Evolutionary conservation across 139 green algal genomes (phyloP).

Genomic region (Picochlorum sp.): DNA sequence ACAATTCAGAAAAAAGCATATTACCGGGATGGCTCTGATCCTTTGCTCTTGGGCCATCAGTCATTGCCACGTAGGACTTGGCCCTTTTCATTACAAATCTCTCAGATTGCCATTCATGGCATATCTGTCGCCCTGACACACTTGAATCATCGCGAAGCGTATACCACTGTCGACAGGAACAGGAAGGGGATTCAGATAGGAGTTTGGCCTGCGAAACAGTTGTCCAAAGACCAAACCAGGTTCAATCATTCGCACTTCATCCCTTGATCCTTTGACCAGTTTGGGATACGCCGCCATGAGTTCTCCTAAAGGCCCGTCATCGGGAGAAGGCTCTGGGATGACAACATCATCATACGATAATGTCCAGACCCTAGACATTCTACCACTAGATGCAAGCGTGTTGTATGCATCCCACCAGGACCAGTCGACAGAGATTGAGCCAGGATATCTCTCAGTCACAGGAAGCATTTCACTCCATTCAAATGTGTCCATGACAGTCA

Average conservation of each 20-base stretch:
- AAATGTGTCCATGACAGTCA: conserved; percentile 12
- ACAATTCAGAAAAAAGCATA: no score
- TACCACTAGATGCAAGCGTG: not conserved
- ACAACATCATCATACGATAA: conserved; percentile 11
- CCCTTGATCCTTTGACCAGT: conserved; percentile 9
- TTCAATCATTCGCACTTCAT: conserved; percentile 8
- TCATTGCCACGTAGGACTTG: not conserved
- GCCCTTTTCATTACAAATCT: not conserved
- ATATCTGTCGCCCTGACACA: conserved; percentile 5
- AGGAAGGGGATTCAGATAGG: conserved; percentile 10
- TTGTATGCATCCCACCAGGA: conserved; percentile 12
- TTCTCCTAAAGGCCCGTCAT: not conserved
- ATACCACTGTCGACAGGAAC: conserved; percentile 6
- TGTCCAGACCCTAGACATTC: conserved; percentile 7
- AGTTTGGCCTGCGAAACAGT: conserved; percentile 8
- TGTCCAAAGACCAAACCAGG: conserved; percentile 16
- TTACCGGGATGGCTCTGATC: no score
- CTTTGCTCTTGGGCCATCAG: no score
- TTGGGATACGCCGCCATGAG: not conserved
- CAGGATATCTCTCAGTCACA: not conserved
- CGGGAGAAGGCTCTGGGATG: not conserved
- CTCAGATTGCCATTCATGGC: conserved; percentile 4
- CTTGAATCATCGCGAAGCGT: conserved; percentile 12
- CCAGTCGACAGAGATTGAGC: not conserved
- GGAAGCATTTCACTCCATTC: conserved; percentile 8